These are phyloP conservation scores for Peterozyma xylosa DNA, from an alignment of 805 yeast genomes.

Conservation along the genomic window DNA sequence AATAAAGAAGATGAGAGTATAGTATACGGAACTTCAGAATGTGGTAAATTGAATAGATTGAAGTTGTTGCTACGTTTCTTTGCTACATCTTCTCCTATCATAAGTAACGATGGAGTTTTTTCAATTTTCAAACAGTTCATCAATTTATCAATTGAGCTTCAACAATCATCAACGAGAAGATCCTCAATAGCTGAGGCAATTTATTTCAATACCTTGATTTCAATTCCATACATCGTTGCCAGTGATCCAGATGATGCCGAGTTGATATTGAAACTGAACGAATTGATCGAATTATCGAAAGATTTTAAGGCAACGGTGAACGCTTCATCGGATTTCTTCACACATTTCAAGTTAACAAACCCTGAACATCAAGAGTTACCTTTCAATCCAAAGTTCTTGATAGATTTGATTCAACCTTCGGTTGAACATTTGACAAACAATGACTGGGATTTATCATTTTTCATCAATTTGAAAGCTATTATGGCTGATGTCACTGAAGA, in stretches of 20 bases:
- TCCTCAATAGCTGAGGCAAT: slow-evolving; percentile 61
- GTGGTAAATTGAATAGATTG: slow-evolving; percentile 62
- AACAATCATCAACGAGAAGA: slow-evolving; percentile 30
- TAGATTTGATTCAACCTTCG: slow-evolving; percentile 46
- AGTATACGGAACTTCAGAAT: slow-evolving; percentile 22
- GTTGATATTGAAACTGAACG: slow-evolving; percentile 27
- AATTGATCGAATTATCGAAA: slow-evolving; percentile 38
- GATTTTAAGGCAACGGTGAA: slow-evolving; percentile 22
- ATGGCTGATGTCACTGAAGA: slow-evolving; percentile 9
- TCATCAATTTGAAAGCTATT: slow-evolving; percentile 22
- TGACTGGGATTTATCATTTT: slow-evolving; percentile 34
- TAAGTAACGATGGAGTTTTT: slow-evolving; percentile 36
- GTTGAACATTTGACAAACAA: slow-evolving; percentile 28
- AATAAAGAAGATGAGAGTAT: slow-evolving; percentile 7
- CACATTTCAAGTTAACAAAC: slow-evolving; percentile 31
- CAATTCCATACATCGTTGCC: slow-evolving; percentile 45
- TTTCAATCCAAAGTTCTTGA: slow-evolving; percentile 40
- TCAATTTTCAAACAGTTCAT: slow-evolving; percentile 47
- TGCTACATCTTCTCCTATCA: slow-evolving; percentile 56
- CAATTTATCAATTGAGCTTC: slow-evolving; percentile 48
- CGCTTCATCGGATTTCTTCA: slow-evolving; percentile 10
- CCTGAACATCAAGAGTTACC: slow-evolving; percentile 31
- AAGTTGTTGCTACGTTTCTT: slow-evolving; percentile 68
- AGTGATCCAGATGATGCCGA: slow-evolving; percentile 18
- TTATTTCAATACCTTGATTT: slow-evolving; percentile 50